Conservation (phyloP, 768 basidiomycete genomes). For the Amanita muscaria region DNA sequence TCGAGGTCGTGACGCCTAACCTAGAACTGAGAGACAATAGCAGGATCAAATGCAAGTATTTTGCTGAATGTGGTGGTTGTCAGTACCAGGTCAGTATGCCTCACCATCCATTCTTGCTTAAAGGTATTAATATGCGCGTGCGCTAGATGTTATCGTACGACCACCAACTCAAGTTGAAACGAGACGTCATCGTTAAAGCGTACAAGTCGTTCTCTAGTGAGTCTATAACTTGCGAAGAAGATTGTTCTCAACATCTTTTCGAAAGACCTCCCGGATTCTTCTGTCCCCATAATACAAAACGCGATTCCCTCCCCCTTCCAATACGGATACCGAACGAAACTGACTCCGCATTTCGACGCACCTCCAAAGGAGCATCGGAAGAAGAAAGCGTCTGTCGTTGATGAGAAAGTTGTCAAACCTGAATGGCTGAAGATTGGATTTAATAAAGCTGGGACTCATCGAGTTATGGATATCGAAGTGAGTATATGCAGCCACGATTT, state of each 20-base stretch:
- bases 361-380: slow-evolving; percentile 39
- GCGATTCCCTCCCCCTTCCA: slow-evolving; percentile 86
- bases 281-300: slow-evolving; percentile 55
- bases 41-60: slow-evolving; percentile 74
- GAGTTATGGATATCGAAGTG: slow-evolving; percentile 85
- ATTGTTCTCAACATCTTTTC: slow-evolving; percentile 4
- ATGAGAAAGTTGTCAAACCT: slow-evolving; percentile 28
- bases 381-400: slow-evolving; percentile 12
- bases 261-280: slow-evolving; percentile 43
- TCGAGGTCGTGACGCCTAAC: slow-evolving; percentile 61
- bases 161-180: slow-evolving; percentile 78
- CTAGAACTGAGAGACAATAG: slow-evolving; percentile 52
- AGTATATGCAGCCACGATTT: slow-evolving; percentile 19
- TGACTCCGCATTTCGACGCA: slow-evolving; percentile 92
- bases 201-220: slow-evolving; percentile 67
- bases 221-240: slow-evolving; percentile 5
- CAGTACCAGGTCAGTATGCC: slow-evolving; percentile 72
- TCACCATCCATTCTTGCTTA: too few species aligned
- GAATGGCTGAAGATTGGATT: slow-evolving; percentile 86
- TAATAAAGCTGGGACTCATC: slow-evolving; percentile 64
- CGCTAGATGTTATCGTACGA: slow-evolving; percentile 79
- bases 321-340: slow-evolving; percentile 92
- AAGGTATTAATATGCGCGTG: too few species aligned
- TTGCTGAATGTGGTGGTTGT: slow-evolving; percentile 85
- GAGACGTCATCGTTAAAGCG: slow-evolving; percentile 77